Conservation (phyloP, 345 rosid species). For the Dimocarpus longan region DNA sequence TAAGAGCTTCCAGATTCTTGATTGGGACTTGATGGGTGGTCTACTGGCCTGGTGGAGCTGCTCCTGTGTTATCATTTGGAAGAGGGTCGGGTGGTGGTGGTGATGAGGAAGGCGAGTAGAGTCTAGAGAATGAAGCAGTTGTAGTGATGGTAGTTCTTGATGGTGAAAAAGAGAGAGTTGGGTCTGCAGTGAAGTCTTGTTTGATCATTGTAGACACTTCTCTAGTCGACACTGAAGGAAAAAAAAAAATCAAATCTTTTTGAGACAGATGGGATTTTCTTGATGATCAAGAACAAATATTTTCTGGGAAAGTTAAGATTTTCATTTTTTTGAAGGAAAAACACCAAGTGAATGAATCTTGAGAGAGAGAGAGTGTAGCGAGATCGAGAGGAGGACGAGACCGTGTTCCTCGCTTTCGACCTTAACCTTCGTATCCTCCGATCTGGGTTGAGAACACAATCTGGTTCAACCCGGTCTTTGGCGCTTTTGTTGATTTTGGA, state of each 20-base stretch:
- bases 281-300: background rate
- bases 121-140: conserved; percentile 18
- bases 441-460: too few relatives aligned
- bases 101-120: conserved; percentile 44
- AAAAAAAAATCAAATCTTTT: background rate
- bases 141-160: conserved; percentile 41
- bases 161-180: conserved; percentile 62
- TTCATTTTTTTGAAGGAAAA: background rate
- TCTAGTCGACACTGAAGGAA: conserved; percentile 58
- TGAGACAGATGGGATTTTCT: conserved; percentile 1
- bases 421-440: too few relatives aligned
- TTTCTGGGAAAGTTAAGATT: background rate
- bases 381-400: too few relatives aligned
- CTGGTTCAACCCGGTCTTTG: too few relatives aligned
- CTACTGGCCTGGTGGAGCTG: conserved; percentile 47
- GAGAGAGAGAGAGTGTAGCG: background rate
- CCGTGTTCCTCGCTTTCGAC: too few relatives aligned
- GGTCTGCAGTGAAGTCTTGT: conserved; percentile 76
- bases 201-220: conserved; percentile 79
- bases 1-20: conserved; percentile 58
- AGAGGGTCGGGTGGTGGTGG: conserved; percentile 49
- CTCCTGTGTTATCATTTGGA: conserved; percentile 91
- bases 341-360: background rate
- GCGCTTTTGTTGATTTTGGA: too few relatives aligned
- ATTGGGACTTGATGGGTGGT: conserved; percentile 48